These are phyloP conservation scores for Penstemon eatonii DNA, from an alignment of 257 asterid species.

Conservation along the genomic window DNA sequence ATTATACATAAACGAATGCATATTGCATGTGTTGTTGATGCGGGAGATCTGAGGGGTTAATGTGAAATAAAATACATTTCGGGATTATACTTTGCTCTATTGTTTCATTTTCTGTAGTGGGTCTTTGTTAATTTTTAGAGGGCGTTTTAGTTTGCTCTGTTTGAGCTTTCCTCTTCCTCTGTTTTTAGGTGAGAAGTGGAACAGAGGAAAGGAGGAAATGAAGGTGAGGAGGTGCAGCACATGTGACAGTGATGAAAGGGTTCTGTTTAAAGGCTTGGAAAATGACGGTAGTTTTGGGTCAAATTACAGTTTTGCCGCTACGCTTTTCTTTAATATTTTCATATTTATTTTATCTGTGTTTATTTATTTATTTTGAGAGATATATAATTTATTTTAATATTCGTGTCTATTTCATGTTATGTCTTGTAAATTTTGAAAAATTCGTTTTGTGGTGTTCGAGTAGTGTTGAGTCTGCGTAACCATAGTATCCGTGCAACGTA, in stretches of 20 bases:
- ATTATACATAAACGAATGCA: constrained; percentile 7
- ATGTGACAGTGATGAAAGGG: neutral
- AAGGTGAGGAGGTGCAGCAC: constrained; percentile 21
- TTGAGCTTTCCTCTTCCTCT: constrained; percentile 30
- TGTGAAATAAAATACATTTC: constrained; percentile 19
- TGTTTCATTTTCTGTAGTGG: constrained; percentile 30
- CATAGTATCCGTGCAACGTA: no score
- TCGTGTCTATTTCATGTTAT: no score
- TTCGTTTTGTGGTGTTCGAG: no score
- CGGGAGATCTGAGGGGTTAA: constrained; percentile 52
- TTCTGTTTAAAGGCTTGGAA: constrained; percentile 23
- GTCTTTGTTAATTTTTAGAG: constrained; percentile 16
- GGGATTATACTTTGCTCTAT: constrained; percentile 41
- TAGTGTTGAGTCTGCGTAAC: no score
- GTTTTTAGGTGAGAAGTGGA: constrained; percentile 41
- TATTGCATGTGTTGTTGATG: constrained; percentile 34
- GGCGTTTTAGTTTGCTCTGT: neutral
- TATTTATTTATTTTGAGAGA: neutral
- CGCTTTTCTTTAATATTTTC: neutral
- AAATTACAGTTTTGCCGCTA: constrained; percentile 25
- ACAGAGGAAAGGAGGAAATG: constrained; percentile 40
- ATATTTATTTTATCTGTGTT: neutral
- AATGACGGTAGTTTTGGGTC: constrained; percentile 23
- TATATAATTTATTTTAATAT: no score
- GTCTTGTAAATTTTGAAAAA: no score